Evolutionary conservation across 2,329 filamentous ascomycete species (phyloP).

Genomic region (Penicillium sclerotiorum): DNA sequence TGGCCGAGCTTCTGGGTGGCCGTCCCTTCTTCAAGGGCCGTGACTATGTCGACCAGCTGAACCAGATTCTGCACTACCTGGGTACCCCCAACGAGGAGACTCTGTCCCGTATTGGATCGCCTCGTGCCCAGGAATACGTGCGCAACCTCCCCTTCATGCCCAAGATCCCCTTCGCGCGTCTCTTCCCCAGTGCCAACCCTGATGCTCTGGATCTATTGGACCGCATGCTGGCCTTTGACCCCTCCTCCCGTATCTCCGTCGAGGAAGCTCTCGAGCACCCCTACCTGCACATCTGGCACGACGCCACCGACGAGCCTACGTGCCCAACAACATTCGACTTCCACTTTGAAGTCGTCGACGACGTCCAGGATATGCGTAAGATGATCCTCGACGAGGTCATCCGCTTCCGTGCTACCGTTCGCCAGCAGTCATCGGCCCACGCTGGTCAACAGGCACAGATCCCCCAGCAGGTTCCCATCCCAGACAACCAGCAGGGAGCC

Average conservation of each 20-base stretch:
- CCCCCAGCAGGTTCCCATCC: slow-evolving; percentile 59
- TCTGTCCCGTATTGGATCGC: slow-evolving; percentile 87
- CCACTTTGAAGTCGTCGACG: slow-evolving; percentile 96
- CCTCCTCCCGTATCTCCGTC: slow-evolving; percentile 87
- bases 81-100: slow-evolving; percentile 97
- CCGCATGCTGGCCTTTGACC: slow-evolving; percentile 97
- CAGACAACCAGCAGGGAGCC: slow-evolving; percentile 59
- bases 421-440: slow-evolving; percentile 52
- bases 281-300: slow-evolving; percentile 98
- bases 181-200: slow-evolving; percentile 94
- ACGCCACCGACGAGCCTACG: slow-evolving; percentile 90
- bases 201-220: slow-evolving; percentile 94
- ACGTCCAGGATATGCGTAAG: slow-evolving; percentile 90
- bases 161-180: slow-evolving; percentile 82
- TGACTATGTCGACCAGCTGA: slow-evolving; percentile 98
- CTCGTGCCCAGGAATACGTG: slow-evolving; percentile 96
- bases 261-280: slow-evolving; percentile 95
- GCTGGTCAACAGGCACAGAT: slow-evolving; percentile 45
- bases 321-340: slow-evolving; percentile 97
- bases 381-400: slow-evolving; percentile 97
- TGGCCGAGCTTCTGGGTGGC: slow-evolving; percentile 92
- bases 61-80: slow-evolving; percentile 97
- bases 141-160: slow-evolving; percentile 94
- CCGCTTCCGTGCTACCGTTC: slow-evolving; percentile 71
- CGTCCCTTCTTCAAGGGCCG: slow-evolving; percentile 99